Evolutionary conservation across 2,329 filamentous ascomycete species (phyloP), one percentile per base, ranked within the genome.

Genomic region (Scleromitrula shiraiana): DNA sequence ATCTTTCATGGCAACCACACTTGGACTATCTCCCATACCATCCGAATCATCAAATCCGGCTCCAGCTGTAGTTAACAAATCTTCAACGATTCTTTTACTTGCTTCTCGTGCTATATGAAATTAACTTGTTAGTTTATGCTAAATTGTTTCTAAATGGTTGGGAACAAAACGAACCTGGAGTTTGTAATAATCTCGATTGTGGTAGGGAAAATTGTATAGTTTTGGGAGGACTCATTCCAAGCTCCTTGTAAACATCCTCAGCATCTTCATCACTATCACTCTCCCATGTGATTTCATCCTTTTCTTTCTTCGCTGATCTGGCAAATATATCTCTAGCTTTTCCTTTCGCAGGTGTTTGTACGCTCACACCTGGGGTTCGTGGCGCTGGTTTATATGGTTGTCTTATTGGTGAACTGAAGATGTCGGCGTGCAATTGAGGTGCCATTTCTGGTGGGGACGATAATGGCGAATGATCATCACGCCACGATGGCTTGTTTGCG

Each of bases 201-300:
- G 85, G 85, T 40, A 94, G 68, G 37, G 85, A 83, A 65, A 94
- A 94, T 61, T 90, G 85, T 51, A 94, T 90, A 9, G 88, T 93
- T 72, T 97, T 97, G 0, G 93, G 93, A 23, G 93, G 93, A 61
- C 88, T 95, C 67, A 89, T 83, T 5, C 83, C 87, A 40, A 77
- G 66, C 19, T 68, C 65, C 6, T 76, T 77, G 50, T 84, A 82
- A 5, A 78, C 62, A 35, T 74, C 78, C 20, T 74, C 74, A 36
- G 74, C 68, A 41, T 82, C 78, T 8, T 80, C 78, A 23, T 74
- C 74, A 30, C 70, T 69, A 40, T 85, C 83, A 48, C 80, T 82
- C 45, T 90, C 83, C 83, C 88, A 93, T 15, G 73, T 74, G 49
- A 82, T 78, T 61, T 83, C 79, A 45, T 78, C 75, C 51, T 59